Base-by-base conservation (phyloP, 306 rosid species). In the Ceratonia siliqua region DNA sequence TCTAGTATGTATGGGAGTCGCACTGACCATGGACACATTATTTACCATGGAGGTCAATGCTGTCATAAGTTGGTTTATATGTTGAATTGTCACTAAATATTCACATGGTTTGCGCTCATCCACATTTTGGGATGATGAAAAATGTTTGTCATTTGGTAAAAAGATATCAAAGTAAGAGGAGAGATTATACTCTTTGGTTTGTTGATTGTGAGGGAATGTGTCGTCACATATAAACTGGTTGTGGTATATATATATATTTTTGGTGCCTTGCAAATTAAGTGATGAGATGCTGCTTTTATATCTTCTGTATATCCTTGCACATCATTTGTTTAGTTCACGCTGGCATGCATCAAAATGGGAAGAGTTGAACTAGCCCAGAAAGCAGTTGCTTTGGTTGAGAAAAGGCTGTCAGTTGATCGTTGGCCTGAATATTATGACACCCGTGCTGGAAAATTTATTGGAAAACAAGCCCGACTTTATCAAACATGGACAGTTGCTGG, bases 291-390 rank as follows among this genome's bases (percentile, higher is more conserved):
- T 50, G 8, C 52, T 70, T 55, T 48, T 53, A 71, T 65, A 38
- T 77, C 67, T 55, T 50, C 48, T 49, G 17, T n/a, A 32, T 81
- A 43, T 69, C 55, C 45, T 78, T 13, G 12, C 36, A 5, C 66
- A 46, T 28, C 20, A 61, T 35, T 78, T n/a, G 0, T 52, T 48
- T 75, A 92, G 96, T 92, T 92, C 79, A 88, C 96, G 2, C 62
- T 92, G 84, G 96, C 97, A 54, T 90, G 98, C 89, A 90, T 92
- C 72, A 92, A 92, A 82, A 88, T 92, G 96, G 96, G 94, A 64
- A 84, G 86, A 83, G 81, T 79, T 18, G 94, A 88, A 46, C 68
- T 90, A 41, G 98, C 94, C 6, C 68, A 80, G 54, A 92, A 85
- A 58, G 96, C 94, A 46, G 83, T 90, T 78, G 86, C 67, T 59